phyloP scores from a whole-genome alignment of 2,329 filamentous ascomycete species.

The Ramularia collo-cygni region DNA sequence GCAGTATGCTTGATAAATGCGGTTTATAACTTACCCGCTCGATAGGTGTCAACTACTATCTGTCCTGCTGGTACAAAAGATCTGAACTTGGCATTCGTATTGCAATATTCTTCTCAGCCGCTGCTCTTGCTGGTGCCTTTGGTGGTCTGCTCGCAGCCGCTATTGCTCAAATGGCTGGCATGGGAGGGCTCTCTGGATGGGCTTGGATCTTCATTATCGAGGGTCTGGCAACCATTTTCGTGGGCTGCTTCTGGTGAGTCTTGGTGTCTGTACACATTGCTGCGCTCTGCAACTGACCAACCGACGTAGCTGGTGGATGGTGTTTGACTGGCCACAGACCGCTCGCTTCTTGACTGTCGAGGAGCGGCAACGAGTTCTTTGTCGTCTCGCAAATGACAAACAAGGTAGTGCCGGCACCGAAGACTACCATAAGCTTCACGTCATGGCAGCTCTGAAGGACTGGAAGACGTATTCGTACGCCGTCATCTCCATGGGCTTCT shows the following conservation, averaged over 20 bases:
- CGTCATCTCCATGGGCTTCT: conserved; percentile 62
- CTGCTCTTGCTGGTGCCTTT: conserved; percentile 37
- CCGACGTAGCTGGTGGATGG: neutral
- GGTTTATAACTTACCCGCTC: conserved; percentile 18
- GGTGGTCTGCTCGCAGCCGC: conserved; percentile 38
- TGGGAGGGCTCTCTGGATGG: conserved; percentile 44
- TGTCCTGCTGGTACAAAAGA: conserved; percentile 38
- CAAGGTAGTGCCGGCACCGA: conserved; percentile 33
- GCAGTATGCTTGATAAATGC: too few species aligned
- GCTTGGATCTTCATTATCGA: conserved; percentile 48
- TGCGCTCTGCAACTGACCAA: neutral
- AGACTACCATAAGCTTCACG: conserved; percentile 19
- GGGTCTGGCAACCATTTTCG: conserved; percentile 57
- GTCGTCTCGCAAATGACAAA: conserved; percentile 18
- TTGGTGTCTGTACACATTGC: conserved; percentile 48
- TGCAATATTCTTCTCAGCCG: conserved; percentile 31
- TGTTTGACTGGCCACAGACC: conserved; percentile 39
- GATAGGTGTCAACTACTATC: conserved; percentile 37
- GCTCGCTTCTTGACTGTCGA: conserved; percentile 52
- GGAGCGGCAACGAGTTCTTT: conserved; percentile 17
- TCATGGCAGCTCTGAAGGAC: conserved; percentile 49
- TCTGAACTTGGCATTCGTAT: conserved; percentile 37
- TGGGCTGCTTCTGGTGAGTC: conserved; percentile 37
- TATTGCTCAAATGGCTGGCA: conserved; percentile 59
- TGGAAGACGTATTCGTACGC: conserved; percentile 71